These are phyloP conservation scores for Platismatia glauca DNA, from an alignment of 495 filamentous ascomycete genomes.

Conservation along the genomic window DNA sequence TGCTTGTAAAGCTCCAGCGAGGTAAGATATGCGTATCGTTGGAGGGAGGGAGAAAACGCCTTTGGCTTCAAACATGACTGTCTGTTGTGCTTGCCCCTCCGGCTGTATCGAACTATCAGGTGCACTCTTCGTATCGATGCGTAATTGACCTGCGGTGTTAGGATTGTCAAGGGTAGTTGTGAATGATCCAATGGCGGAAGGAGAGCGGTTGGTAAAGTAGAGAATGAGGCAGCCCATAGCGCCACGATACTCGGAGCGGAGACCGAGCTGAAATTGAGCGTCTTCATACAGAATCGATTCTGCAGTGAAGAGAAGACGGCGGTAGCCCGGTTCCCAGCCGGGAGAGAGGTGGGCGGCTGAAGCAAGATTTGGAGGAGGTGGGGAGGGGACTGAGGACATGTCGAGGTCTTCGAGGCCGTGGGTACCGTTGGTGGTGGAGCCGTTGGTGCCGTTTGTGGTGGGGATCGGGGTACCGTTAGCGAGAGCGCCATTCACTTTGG, in stretches of 20 bases:
- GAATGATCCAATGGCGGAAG: slow-evolving; percentile 73
- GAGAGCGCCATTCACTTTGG: slow-evolving; percentile 41
- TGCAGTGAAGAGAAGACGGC: slow-evolving; percentile 63
- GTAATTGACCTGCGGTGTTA: slow-evolving; percentile 56
- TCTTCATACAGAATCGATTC: slow-evolving; percentile 95
- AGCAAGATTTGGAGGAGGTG: slow-evolving; percentile 72
- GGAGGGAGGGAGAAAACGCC: slow-evolving; percentile 75
- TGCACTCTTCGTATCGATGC: slow-evolving; percentile 74
- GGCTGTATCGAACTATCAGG: slow-evolving; percentile 75
- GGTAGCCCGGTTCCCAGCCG: slow-evolving; percentile 89
- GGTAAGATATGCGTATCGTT: slow-evolving; percentile 87
- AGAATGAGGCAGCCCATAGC: slow-evolving; percentile 92
- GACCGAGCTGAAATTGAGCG: slow-evolving; percentile 81
- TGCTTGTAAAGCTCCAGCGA: slow-evolving; percentile 88
- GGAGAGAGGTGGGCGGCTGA: slow-evolving; percentile 87
- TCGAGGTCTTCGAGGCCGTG: slow-evolving; percentile 73
- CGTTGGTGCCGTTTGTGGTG: slow-evolving; percentile 28
- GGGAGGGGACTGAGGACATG: slow-evolving; percentile 51
- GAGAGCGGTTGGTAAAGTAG: slow-evolving; percentile 90
- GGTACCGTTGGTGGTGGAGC: slow-evolving; percentile 27
- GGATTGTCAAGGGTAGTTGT: slow-evolving; percentile 88
- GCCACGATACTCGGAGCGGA: slow-evolving; percentile 87
- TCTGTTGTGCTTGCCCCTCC: slow-evolving; percentile 78
- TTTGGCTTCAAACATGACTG: slow-evolving; percentile 84
- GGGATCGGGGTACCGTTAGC: slow-evolving; percentile 40